A percentile compares a stretch with the other conserved stretches of the same genome.
phyloP scores from a whole-genome alignment of 2,329 filamentous ascomycete species.

The Penicillium sp. region DNA sequence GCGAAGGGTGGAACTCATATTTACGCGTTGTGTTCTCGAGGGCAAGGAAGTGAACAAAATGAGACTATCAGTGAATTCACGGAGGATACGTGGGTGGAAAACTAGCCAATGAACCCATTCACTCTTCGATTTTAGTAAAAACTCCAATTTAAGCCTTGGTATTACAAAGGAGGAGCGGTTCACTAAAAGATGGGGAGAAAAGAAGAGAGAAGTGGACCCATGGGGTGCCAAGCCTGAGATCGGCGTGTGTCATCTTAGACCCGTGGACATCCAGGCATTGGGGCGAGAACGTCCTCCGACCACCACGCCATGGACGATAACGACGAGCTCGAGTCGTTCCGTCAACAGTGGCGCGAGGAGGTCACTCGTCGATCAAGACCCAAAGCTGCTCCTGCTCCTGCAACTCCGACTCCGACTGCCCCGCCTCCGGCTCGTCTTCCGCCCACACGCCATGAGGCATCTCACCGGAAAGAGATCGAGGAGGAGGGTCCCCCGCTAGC shows the following conservation, averaged over 20 bases:
- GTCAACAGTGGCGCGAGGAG: slow-evolving; percentile 82
- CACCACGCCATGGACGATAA: slow-evolving; percentile 46
- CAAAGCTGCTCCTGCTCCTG: slow-evolving; percentile 16
- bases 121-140: not conserved
- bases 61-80: not conserved
- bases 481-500: slow-evolving; percentile 32
- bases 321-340: slow-evolving; percentile 81
- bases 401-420: slow-evolving; percentile 15
- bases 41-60: not conserved
- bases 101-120: not conserved
- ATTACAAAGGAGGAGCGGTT: not conserved
- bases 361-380: slow-evolving; percentile 55
- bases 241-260: not conserved
- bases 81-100: not conserved
- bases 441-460: slow-evolving; percentile 42
- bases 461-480: slow-evolving; percentile 41
- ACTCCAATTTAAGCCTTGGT: not conserved
- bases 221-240: not conserved
- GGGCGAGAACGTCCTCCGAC: not conserved
- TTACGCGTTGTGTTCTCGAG: not conserved
- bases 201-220: not conserved
- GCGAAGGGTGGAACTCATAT: not conserved
- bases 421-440: slow-evolving; percentile 33
- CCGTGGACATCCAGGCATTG: no score
- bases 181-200: not conserved